Base-by-base conservation (phyloP, 2,329 filamentous ascomycete genomes). In the Scortechinia acanthostroma region DNA sequence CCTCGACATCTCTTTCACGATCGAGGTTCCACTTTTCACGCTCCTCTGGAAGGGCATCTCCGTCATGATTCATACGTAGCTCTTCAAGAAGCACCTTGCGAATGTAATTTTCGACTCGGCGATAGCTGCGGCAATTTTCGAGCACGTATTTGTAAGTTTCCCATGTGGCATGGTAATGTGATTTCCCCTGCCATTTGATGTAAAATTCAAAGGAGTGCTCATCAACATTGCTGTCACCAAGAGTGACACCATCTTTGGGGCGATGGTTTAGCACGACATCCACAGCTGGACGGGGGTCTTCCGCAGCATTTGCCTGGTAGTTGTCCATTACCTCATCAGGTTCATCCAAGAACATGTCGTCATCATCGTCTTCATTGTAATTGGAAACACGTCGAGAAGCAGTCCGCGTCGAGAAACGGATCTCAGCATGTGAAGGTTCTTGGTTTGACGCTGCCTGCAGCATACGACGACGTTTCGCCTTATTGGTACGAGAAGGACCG, bases 181-280 rank as follows among this genome's bases (percentile, higher is more conserved):
- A 95, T 64, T 90, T 88, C 52, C 85, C 88, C 64, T 96, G 88
- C 93, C 94, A 98, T 69, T 98, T 98, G 64, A 98, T 90, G 64
- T 84, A 78, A 54, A 74, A 98, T 57, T 97, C 89, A 55, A 93
- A 96, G 58, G 96, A 88, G 45, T 90, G 79, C 53, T 76, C 73
- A 20, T 64, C 71, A 2, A 73, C 60, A 42, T 88, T 82, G 46
- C 70, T 69, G 14, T 73, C 65, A 47, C 80, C 20, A 17, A 17
- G 62, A 49, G 77, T 78, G 42, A 76, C 65, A 15, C 76, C 88
- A 23, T 88, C 84, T 60, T 82, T 87, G 28, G 88, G 69, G 43
- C 86, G 82, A 62, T 97, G 91, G 51, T 94, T 88, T 45, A 98
- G 78, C 44, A 98, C 86, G 51, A 88, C 82, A 60, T 98, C 93